Evolutionary conservation across 805 yeast genomes (phyloP).

Genomic region (Saccharomycopsis fermentans): DNA sequence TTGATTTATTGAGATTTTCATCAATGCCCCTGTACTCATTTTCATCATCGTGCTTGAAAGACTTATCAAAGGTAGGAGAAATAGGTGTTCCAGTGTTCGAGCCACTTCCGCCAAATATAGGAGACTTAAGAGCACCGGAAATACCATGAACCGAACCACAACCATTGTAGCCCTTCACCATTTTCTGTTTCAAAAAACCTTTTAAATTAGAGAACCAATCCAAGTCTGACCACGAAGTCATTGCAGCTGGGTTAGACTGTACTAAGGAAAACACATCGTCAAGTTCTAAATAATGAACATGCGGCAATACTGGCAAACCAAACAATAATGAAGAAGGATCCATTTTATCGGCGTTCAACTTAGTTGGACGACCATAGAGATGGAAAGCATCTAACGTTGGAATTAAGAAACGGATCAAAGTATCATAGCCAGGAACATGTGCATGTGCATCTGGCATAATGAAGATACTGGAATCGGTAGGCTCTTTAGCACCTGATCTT

Average conservation of each 20-base stretch:
- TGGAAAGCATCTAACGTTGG: constrained; percentile 70
- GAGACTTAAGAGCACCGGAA: constrained; percentile 47
- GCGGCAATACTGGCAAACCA: constrained; percentile 76
- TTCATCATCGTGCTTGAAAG: constrained; percentile 20
- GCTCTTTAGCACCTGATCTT: constrained; percentile 28
- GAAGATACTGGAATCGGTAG: constrained; percentile 53
- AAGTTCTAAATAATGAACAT: constrained; percentile 58
- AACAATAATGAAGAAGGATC: constrained; percentile 60
- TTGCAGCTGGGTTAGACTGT: constrained; percentile 23
- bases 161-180: constrained; percentile 57
- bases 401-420: constrained; percentile 68
- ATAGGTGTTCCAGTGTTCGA: constrained; percentile 2
- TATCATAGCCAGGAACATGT: constrained; percentile 74
- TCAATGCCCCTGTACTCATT: not conserved
- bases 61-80: not conserved
- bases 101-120: constrained; percentile 31
- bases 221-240: constrained; percentile 43
- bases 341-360: constrained; percentile 62
- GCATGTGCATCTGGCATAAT: constrained; percentile 80
- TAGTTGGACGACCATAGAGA: constrained; percentile 73
- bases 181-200: constrained; percentile 42
- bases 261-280: constrained; percentile 44
- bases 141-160: constrained; percentile 64
- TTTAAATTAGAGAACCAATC: constrained; percentile 54
- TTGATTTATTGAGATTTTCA: not conserved